These are phyloP conservation scores for Leishmania aethiopica DNA, from an alignment of 208 protist genomes.

Conservation along the genomic window DNA sequence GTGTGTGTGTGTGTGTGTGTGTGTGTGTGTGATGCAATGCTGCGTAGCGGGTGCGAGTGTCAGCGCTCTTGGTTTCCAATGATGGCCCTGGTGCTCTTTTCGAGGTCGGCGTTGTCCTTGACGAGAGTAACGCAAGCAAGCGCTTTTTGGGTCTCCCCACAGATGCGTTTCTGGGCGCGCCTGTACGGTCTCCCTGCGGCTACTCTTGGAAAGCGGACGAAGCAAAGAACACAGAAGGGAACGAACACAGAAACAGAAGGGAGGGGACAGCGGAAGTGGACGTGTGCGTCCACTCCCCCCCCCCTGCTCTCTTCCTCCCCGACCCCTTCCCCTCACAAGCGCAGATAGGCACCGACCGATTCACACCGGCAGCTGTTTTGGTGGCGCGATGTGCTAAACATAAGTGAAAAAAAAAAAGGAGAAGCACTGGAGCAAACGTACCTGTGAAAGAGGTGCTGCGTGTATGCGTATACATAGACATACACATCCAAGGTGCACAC, in stretches of 20 bases:
- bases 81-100: neutral
- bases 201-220: neutral
- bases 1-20: neutral
- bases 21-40: neutral
- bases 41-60: neutral
- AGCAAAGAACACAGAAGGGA: neutral
- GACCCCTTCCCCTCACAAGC: neutral
- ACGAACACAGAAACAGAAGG: neutral
- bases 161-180: neutral
- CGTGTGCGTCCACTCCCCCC: neutral
- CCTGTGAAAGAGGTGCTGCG: neutral
- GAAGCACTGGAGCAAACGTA: neutral
- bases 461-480: neutral
- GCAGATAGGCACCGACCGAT: neutral
- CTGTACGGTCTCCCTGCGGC: neutral
- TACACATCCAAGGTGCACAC: neutral
- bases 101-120: neutral
- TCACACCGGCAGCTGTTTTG: neutral
- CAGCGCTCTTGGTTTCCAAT: neutral
- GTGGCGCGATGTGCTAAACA: neutral
- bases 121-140: neutral
- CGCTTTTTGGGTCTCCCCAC: neutral
- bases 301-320: neutral
- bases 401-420: neutral
- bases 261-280: neutral